Evolutionary conservation across 169 alveolate species (phyloP), one percentile per base, ranked within the genome.

Genomic region (Plasmodium knowlesi): DNA sequence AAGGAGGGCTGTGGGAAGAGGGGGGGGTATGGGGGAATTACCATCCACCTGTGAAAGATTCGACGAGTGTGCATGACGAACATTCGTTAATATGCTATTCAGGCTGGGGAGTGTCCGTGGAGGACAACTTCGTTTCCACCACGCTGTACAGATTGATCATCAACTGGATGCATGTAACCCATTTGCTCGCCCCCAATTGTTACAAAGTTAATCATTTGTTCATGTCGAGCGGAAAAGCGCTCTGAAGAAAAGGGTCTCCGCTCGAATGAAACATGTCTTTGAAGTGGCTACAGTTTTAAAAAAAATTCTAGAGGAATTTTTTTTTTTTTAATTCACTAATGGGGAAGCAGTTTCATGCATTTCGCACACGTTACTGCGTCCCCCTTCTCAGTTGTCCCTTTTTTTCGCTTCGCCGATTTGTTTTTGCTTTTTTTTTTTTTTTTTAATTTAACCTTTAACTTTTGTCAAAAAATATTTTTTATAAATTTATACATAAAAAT

Each of bases 141-240:
- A 14, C 28, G 14, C 8, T 61, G 74, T 34, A 19, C 37, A 22
- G 34, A 61, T 61, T 61, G 74, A 25, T 19, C 37, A 14, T 34
- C 74, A 61, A 67, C 30, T 28, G 16, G 76, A 39, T 28, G 76
- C n/a, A 67, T 9, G 37, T 12, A n/a, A 6, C 16, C 3, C 37
- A 67, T 67, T 6, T 16, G 39, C 22, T 67, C 14, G 0, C 37
- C 30, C 34, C 76, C 37, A 67, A 22, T 67, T 67, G 8, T 9
- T 28, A 67, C 76, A 67, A 67, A n/a, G 61, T 76, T 76, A 25
- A 19, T 76, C 32, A 37, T 76, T 76, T 76, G 37, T 76, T 76
- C 43, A 37, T 37, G 32, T 41, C 50, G 70, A 76, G 43, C 43
- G 43, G 3, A 5, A 71, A 19, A 19, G 28, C 28, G 37, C 28